Evolutionary conservation across 1,139 yeast species (phyloP).

Genomic region (Groenewaldozyma auringiensis): DNA sequence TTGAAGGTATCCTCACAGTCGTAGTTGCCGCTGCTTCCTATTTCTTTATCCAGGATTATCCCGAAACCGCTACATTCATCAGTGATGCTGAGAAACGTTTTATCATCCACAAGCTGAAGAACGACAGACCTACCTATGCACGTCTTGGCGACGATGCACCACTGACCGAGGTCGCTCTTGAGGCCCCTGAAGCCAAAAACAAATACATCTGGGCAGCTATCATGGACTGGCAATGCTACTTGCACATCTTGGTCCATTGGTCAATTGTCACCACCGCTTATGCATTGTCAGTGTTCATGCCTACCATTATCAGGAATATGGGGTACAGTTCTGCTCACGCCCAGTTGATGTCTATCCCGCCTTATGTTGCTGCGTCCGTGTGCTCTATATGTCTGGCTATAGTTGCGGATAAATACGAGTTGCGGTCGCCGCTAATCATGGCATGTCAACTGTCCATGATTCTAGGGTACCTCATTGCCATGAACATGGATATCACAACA

Average conservation of each 20-base stretch:
- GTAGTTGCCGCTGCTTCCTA: constrained; percentile 42
- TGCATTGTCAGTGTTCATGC: constrained; percentile 26
- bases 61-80: constrained; percentile 42
- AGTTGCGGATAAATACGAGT: constrained; percentile 28
- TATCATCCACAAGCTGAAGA: constrained; percentile 39
- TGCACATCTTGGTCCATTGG: constrained; percentile 15
- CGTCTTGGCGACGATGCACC: constrained; percentile 1
- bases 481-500: constrained; percentile 9
- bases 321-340: constrained; percentile 26
- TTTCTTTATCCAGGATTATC: constrained; percentile 45
- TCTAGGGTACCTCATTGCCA: constrained; percentile 27
- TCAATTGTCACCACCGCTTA: constrained; percentile 19
- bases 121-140: constrained; percentile 21
- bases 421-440: constrained; percentile 32
- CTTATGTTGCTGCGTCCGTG: constrained; percentile 31
- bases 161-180: constrained; percentile 12
- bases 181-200: constrained; percentile 1
- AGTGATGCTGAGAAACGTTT: constrained; percentile 40
- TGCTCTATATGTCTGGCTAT: constrained; percentile 28
- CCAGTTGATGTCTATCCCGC: constrained; percentile 31
- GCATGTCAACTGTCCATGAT: constrained; percentile 26
- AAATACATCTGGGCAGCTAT: constrained; percentile 17
- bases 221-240: constrained; percentile 28
- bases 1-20: constrained; percentile 42
- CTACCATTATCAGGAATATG: constrained; percentile 29